Evolutionary conservation across 1,139 yeast species (phyloP), one percentile per base, ranked within the genome.

Genomic region (Hyphopichia wangnamkhiaoensis): DNA sequence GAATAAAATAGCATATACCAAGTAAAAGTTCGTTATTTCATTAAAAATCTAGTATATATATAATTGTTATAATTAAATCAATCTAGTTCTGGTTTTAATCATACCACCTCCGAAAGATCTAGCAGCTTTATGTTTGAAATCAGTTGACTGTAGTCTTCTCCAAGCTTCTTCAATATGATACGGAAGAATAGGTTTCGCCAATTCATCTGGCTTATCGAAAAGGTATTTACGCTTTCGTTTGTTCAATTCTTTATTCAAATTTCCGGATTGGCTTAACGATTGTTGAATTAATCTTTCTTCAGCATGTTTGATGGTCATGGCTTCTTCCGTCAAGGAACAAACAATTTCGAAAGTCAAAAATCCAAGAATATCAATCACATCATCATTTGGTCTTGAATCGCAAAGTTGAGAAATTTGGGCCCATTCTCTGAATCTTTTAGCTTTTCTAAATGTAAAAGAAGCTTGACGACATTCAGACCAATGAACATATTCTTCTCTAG

Each of bases 391-490:
- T 53, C 94, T 80, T 16, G 94, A 80, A 47, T 94, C 98, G 15
- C 95, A 85, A 35, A 94, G 65, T 41, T 82, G 85, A 0, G 89
- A 67, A 37, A 93, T 80, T 15, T 94, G 95, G 6, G 96, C 94
- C 98, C 98, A 93, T 57, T 93, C 99, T 55, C 95, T 77, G 58
- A 93, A 93, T 54, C 97, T 71, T 59, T 91, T 89, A 14, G 87
- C 88, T 60, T 94, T 93, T 52, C 98, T 75, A 55, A 90, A 93
- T 0, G 98, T 94, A 58, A 93, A 94, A 41, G 95, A 84, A 1
- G 98, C 98, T 60, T 93, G 98, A 48, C 99, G 79, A 65, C 98
- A 93, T 58, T 93, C 99, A 12, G 96, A 86, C 97, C 98, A 93
- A 60, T 94, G 98, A 14, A 91, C 98, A 53, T 93, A 93, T 59